Base-by-base conservation (phyloP, 305 asterid species). In the Euphrasia arctica region DNA sequence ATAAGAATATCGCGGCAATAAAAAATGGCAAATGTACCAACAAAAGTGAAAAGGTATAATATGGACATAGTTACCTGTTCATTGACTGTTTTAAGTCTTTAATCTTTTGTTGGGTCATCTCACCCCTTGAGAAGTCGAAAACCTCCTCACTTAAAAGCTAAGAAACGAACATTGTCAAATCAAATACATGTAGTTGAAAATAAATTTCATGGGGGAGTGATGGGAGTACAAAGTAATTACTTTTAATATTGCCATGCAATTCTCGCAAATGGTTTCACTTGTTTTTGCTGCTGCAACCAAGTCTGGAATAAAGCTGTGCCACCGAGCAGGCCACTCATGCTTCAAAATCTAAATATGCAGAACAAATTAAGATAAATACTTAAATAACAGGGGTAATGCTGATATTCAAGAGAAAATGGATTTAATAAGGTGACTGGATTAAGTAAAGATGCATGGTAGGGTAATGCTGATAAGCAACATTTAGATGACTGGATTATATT, bases 101-200 rank as follows among this genome's bases (percentile, higher is more conserved):
- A 62, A 93, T 93, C 89, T 93, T 93, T 75, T 74, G 99, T 61
- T 88, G 99, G 64, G 99, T 94, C 99, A 94, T 86, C 82, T 91
- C 98, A 75, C 99, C 99, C 76, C 99, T 86, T 43, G 99, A 94
- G 88, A 94, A 94, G 80, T 94, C 99, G 25, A 94, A 94, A 34
- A 94, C 99, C 84, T 93, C 99, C 73, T 93, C 99, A 62, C 99
- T 93, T 15, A 93, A 84, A 77, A 93, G 99, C 99, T 93, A 88
- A 45, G 15, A 75, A 67, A 65, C 43, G 12, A 70, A 18, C 27
- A 58, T 32, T 28, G 7, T 18, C 4, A 34, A 10, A 71, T 79
- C 68, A 70, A 64, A 62, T 42, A 63, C 25, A 59, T 36, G 67
- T 60, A 60, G 60, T 57, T 43, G 59, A 39, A 50, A 18, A 45